Evolutionary conservation across 2,329 filamentous ascomycete species (phyloP), one percentile per base, ranked within the genome.

Genomic region (Ceratocystiopsis minuta): DNA sequence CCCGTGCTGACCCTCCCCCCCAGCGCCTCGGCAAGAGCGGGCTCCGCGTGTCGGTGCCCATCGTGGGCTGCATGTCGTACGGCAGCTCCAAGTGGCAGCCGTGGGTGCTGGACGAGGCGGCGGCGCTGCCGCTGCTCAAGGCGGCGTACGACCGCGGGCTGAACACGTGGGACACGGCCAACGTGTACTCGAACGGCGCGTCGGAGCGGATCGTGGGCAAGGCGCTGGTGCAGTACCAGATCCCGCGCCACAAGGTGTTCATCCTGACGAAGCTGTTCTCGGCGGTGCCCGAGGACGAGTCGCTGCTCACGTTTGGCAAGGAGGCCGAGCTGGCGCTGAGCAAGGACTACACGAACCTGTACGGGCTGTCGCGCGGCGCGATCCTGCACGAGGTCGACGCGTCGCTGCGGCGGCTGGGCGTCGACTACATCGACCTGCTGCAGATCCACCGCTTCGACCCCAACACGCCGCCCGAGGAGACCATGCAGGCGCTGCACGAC

Each of bases 301-400:
- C 49, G 58, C 17, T 54, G 49, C 33, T 51, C 51, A 13, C 43
- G 12, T 44, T 40, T 18, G 43, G 45, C 38, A 34, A 6, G 11
- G 44, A 28, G 35, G 43, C 11, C 18, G 6, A 10, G 24, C 38
- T 46, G 28, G 34, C 20, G 33, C 38, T 32, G 10, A 45, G 41
- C 40, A 53, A 58, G 34, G 53, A 59, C 36, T 56, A 58, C 18
- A 46, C 48, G 6, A 51, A 52, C 31, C 52, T 53, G 36, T 41
- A 49, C 16, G 45, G 76, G 1, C 59, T 80, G 16, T 73, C 68
- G 13, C 61, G 78, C 28, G 68, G 69, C 49, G 68, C 73, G 44
- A 79, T 81, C 51, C 73, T 80, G 52, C 68, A 75, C 46, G 68
- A 72, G 0, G 76, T 81, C 10, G 66, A 80, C 35, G 67, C 62